Base-by-base conservation (phyloP, 2,329 filamentous ascomycete genomes). In the Aureobasidium melanogenum region DNA sequence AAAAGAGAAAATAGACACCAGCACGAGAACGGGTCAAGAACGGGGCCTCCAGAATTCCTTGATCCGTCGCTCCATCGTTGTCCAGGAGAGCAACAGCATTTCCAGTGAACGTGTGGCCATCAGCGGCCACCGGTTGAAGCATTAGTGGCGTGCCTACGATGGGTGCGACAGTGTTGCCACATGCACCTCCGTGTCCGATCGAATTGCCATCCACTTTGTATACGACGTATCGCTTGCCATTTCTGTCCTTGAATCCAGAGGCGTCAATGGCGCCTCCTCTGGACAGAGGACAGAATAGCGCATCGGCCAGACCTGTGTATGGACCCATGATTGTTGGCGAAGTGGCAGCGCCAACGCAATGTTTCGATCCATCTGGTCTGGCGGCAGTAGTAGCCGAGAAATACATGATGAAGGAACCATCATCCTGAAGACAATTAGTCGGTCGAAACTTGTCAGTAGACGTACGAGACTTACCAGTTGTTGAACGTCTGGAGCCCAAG, bases 401-500 rank as follows among this genome's bases (percentile, higher is more conserved):
- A 63, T 71, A 69, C 67, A 69, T 69, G 57, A 69, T 61, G 61
- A 68, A 69, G 17, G 60, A 63, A 24, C 66, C 67, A 61, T 68
- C 67, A 47, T 67, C 63, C 59, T 57, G 30, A n/a, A 30, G n/a
- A 14, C 12, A n/a, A 10, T 54, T 15, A 56, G 30, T 44, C 14
- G 24, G 5, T 39, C 10, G 14, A 3, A 3, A 22, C 3, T 14
- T 26, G 9, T 17, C 7, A 6, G 15, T 14, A 36, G 15, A 62
- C n/a, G 30, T 15, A 19, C 19, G 19, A 34, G 22, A 62, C 64
- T 60, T 59, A 64, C 69, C 32, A 84, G 71, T 60, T 71, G 72
- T 14, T 79, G 74, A 7, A 87, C 81, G 67, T 86, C 84, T 10
- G 84, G 85, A 0, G 84, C 84, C 83, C 84, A 87, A 28, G 80